phyloP scores from a whole-genome alignment of 2,329 filamentous ascomycete genomes.

The Aureobasidium pullulans region DNA sequence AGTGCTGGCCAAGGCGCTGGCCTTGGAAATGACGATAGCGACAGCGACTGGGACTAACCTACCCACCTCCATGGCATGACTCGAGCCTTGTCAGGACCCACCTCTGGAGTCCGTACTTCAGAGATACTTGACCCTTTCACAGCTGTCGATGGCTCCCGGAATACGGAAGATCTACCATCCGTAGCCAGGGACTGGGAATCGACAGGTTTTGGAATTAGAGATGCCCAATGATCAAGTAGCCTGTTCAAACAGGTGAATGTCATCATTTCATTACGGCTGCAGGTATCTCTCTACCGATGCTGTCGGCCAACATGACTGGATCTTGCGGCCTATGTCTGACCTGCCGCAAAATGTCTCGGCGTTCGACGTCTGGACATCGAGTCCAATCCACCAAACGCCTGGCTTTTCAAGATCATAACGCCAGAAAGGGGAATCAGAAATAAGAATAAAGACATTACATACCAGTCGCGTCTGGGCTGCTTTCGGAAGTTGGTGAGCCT shows the following conservation, averaged over 20 bases:
- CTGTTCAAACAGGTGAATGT: not conserved
- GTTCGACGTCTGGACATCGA: no score
- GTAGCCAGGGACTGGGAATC: not conserved
- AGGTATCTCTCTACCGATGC: not conserved
- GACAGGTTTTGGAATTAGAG: not conserved
- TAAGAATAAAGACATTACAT: not conserved
- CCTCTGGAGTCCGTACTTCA: not conserved
- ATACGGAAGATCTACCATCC: not conserved
- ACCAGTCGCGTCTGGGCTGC: not conserved
- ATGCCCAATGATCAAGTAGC: not conserved
- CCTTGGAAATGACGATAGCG: constrained; percentile 37
- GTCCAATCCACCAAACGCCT: not conserved
- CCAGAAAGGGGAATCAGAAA: not conserved
- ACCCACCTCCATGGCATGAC: not conserved
- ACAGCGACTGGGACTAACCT: constrained; percentile 56
- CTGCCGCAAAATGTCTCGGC: not conserved
- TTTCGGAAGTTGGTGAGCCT: not conserved
- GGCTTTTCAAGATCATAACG: not conserved
- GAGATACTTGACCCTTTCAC: not conserved
- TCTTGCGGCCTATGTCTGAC: not conserved
- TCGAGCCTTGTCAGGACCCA: not conserved
- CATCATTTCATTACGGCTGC: not conserved
- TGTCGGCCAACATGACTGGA: not conserved
- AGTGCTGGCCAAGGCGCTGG: constrained; percentile 37
- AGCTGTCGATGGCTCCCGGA: not conserved